Evolutionary conservation across 1,284 basidiomycete species (phyloP), one percentile per base, ranked within the genome.

Genomic region (Coriolopsis trogii): DNA sequence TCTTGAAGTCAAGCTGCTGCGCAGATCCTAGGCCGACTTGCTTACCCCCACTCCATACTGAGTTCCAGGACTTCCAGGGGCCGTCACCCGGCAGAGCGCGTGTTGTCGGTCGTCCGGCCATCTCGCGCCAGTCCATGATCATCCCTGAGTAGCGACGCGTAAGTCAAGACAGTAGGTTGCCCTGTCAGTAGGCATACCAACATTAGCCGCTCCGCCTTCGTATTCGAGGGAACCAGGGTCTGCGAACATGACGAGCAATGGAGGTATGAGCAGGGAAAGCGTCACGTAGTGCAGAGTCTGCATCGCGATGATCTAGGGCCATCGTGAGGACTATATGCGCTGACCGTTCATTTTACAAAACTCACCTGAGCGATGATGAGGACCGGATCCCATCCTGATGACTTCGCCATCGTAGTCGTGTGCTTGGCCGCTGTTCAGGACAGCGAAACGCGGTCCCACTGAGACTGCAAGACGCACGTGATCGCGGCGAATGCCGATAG

Each of bases 71-170:
- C 42, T 72, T 75, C 84, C 86, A 91, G 30, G 80, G 73, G 46
- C 81, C 80, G 53, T 80, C 82, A 16, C 82, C 84, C 34, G 81
- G 78, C 49, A 81, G 72, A 15, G 82, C 80, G 51, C 79, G 80
- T 1, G 88, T 81, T 0, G 92, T 93, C 3, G 89, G 84, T 50
- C 82, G 73, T 7, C 92, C 90, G 1, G 91, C 90, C 80, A 99
- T 87, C 70, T 98, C 92, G 41, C 93, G 81, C 96, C 96, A 99
- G 72, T 99, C 95, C 84, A 99, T 91, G 25, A 98, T 77, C 89
- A 95, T 92, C 8, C 87, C 87, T 89, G 48, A 24, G 36, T 10
- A 41, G 38, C 20, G 8, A 20, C 30, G 36, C 26, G 51, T 10
- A 45, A 41, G n/a, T 23, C 23, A 33, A 25, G 23, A 25, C 21